Evolutionary conservation across 148 eudicot genomes (phyloP).

Genomic region (Diospyros kaki): DNA sequence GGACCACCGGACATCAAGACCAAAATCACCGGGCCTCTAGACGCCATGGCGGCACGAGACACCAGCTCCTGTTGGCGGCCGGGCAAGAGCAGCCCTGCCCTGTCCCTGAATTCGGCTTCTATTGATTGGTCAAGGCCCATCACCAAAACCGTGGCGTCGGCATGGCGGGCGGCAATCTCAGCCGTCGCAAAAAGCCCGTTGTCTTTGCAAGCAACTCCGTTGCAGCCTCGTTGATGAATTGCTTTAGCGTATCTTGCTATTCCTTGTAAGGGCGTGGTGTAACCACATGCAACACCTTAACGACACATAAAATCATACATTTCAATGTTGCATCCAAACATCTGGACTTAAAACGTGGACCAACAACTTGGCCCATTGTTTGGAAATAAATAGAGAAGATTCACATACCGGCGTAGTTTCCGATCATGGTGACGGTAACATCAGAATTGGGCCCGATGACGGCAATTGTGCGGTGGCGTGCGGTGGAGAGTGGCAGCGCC

Average conservation of each 20-base stretch:
- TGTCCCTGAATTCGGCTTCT: conserved; percentile 59
- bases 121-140: conserved; percentile 77
- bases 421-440: conserved; percentile 49
- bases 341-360: neutral
- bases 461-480: conserved; percentile 34
- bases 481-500: conserved; percentile 54
- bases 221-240: conserved; percentile 57
- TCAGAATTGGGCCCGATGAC: conserved; percentile 63
- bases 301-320: neutral
- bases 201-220: conserved; percentile 39
- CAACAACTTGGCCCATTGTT: no score
- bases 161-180: conserved; percentile 51
- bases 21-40: conserved; percentile 61
- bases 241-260: conserved; percentile 53
- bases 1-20: conserved; percentile 89
- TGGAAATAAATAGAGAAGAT: no score
- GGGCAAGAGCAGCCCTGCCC: conserved; percentile 39
- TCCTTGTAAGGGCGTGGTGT: conserved; percentile 73
- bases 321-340: neutral
- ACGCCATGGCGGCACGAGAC: conserved; percentile 52
- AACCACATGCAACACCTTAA: conserved; percentile 68
- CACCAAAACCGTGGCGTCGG: conserved; percentile 72
- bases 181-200: conserved; percentile 55
- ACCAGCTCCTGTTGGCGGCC: conserved; percentile 66
- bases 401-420: conserved; percentile 39